Evolutionary conservation across 2,329 filamentous ascomycete species (phyloP).

Genomic region (Aaosphaeria pasadenensis): DNA sequence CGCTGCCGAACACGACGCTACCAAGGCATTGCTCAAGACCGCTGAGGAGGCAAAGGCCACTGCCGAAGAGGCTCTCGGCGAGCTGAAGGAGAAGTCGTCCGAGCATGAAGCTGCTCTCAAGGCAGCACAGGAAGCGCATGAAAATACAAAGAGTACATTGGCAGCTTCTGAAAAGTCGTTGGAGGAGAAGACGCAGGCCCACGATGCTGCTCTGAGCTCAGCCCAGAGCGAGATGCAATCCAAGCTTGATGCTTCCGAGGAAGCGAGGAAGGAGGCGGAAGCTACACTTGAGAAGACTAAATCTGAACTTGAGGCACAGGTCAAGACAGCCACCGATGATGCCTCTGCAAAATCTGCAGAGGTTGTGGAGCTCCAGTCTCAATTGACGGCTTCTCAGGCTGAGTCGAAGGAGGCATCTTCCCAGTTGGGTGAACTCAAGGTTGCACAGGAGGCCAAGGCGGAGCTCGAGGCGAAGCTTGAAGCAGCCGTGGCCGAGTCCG

Average conservation of each 20-base stretch:
- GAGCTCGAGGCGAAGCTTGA: background rate
- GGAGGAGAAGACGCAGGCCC: background rate
- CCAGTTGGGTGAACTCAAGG: background rate
- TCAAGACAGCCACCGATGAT: no score
- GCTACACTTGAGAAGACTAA: conserved; percentile 1
- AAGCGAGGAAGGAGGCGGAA: background rate
- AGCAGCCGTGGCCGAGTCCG: background rate
- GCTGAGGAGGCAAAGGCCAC: conserved; percentile 8
- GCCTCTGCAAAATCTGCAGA: background rate
- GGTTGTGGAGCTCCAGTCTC: background rate
- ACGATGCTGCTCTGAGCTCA: background rate
- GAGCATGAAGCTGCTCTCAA: conserved; percentile 6
- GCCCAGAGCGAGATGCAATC: background rate
- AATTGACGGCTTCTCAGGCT: background rate
- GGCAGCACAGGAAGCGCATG: background rate
- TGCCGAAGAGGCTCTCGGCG: conserved; percentile 8
- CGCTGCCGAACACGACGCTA: conserved; percentile 3
- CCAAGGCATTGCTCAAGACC: background rate
- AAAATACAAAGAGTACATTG: conserved; percentile 11
- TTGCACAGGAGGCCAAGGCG: background rate
- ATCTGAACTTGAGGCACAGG: background rate
- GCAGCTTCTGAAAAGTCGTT: background rate
- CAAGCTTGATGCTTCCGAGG: background rate
- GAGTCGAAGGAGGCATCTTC: background rate
- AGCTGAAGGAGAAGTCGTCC: conserved; percentile 6